These are phyloP conservation scores for Sphaerobolus stellatus DNA, from an alignment of 1,284 basidiomycete species.

Conservation along the genomic window DNA sequence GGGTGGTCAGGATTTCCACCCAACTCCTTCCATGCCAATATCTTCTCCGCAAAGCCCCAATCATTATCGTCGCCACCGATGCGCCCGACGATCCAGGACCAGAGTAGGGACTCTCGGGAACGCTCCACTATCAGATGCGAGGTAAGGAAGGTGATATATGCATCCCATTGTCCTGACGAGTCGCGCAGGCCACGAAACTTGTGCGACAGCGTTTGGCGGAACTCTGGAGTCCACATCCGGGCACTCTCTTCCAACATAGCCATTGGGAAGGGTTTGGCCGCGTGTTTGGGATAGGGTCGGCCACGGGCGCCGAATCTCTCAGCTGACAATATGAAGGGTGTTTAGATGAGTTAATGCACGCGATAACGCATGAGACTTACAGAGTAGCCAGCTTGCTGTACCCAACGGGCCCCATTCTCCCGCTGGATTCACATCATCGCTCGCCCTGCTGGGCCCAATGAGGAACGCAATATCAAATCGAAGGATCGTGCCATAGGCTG, in stretches of 20 bases:
- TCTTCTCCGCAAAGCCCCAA: slow-evolving; percentile 26
- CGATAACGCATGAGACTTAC: neutral
- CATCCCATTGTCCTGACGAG: slow-evolving; percentile 31
- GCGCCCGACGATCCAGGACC: slow-evolving; percentile 39
- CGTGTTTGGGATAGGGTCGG: slow-evolving; percentile 41
- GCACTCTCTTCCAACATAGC: slow-evolving; percentile 32
- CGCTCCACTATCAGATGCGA: slow-evolving; percentile 40
- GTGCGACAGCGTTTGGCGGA: slow-evolving; percentile 30
- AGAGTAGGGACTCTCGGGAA: slow-evolving; percentile 40
- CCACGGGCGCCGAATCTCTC: slow-evolving; percentile 35
- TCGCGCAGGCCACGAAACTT: slow-evolving; percentile 32
- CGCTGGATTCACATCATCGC: neutral
- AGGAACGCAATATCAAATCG: slow-evolving; percentile 2
- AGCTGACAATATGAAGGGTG: slow-evolving; percentile 13
- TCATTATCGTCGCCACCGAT: slow-evolving; percentile 30
- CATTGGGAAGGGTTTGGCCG: slow-evolving; percentile 33
- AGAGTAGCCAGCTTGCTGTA: slow-evolving; percentile 10
- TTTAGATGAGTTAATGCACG: neutral
- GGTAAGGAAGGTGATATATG: slow-evolving; percentile 34
- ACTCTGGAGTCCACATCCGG: slow-evolving; percentile 26
- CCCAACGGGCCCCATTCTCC: slow-evolving; percentile 14
- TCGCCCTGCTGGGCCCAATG: neutral
- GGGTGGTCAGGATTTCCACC: slow-evolving; percentile 19
- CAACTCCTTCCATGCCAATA: slow-evolving; percentile 37
- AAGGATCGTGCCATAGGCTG: slow-evolving; percentile 12